A percentile compares a stretch with the other conserved stretches of the same genome.
Evolutionary conservation across 139 green algal species (phyloP).

Genomic region (Micractinium sp.): DNA sequence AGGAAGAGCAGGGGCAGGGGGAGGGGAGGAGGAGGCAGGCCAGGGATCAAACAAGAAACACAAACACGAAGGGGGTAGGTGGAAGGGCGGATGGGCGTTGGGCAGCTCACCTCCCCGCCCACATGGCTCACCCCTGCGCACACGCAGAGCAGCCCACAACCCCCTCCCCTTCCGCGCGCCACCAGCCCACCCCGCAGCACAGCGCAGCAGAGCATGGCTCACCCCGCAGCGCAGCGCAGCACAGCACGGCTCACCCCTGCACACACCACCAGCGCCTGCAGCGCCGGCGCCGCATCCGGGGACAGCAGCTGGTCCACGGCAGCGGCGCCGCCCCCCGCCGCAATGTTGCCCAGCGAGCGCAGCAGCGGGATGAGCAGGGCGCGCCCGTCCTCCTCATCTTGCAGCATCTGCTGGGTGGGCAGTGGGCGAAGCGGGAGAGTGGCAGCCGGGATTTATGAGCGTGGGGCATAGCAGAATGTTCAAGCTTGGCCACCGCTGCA

Average conservation of each 20-base stretch:
- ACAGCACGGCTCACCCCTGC: background rate
- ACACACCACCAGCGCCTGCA: constrained; percentile 42
- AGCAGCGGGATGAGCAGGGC: constrained; percentile 53
- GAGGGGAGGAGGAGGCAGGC: too few relatives aligned
- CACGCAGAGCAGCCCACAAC: background rate
- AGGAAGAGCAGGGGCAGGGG: background rate
- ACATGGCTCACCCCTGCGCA: background rate
- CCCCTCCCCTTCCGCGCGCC: too few relatives aligned
- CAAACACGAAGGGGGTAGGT: too few relatives aligned
- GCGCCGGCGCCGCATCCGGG: background rate
- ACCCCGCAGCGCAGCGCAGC: background rate
- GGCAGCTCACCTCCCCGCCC: background rate
- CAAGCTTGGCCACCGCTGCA: background rate
- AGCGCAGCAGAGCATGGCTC: too few relatives aligned
- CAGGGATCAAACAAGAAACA: too few relatives aligned
- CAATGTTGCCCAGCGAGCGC: constrained; percentile 54
- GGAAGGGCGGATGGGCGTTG: background rate
- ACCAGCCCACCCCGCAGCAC: background rate
- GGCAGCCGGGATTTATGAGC: too few relatives aligned
- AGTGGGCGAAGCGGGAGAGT: background rate
- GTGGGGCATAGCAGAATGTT: too few relatives aligned
- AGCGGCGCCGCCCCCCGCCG: constrained; percentile 26
- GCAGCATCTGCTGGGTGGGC: constrained; percentile 3
- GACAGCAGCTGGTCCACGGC: constrained; percentile 34
- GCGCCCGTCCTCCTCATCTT: constrained; percentile 9